Evolutionary conservation across 306 rosid genomes (phyloP).

Genomic region (Castanea sativa): DNA sequence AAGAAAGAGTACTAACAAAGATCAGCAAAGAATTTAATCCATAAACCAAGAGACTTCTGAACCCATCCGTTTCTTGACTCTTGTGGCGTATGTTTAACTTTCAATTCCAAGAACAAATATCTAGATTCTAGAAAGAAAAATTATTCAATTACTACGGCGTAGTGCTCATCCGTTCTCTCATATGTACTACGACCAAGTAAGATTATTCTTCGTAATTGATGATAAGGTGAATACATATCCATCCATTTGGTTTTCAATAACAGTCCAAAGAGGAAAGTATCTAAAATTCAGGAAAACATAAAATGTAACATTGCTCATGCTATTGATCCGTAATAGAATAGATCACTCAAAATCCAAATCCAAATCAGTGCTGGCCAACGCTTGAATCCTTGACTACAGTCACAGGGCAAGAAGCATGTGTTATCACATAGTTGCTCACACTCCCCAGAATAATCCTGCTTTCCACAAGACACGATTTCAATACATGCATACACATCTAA

Average conservation of each 20-base stretch:
- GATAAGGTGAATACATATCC: background rate
- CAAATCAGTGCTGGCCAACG: slow-evolving; percentile 6
- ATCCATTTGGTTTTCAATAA: background rate
- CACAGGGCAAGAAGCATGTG: slow-evolving; percentile 75
- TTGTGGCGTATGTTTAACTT: no score
- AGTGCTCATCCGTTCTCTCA: no score
- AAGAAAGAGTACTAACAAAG: no score
- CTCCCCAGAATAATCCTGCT: slow-evolving; percentile 83
- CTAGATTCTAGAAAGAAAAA: no score
- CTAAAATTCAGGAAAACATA: background rate
- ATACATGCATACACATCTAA: slow-evolving; percentile 6
- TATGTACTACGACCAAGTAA: background rate
- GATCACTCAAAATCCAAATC: background rate
- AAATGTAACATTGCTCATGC: background rate
- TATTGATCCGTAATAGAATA: background rate
- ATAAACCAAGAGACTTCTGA: no score
- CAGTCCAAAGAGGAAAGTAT: background rate
- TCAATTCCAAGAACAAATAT: no score
- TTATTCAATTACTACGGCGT: no score
- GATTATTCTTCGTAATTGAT: background rate
- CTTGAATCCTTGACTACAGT: slow-evolving; percentile 66
- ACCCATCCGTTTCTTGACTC: no score
- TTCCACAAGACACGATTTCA: background rate
- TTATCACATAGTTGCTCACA: slow-evolving; percentile 75
- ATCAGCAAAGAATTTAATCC: no score